A percentile compares a stretch with the other conserved stretches of the same genome.
Evolutionary conservation across 2,329 filamentous ascomycete species (phyloP).

Genomic region (Epichloe glyceriae): DNA sequence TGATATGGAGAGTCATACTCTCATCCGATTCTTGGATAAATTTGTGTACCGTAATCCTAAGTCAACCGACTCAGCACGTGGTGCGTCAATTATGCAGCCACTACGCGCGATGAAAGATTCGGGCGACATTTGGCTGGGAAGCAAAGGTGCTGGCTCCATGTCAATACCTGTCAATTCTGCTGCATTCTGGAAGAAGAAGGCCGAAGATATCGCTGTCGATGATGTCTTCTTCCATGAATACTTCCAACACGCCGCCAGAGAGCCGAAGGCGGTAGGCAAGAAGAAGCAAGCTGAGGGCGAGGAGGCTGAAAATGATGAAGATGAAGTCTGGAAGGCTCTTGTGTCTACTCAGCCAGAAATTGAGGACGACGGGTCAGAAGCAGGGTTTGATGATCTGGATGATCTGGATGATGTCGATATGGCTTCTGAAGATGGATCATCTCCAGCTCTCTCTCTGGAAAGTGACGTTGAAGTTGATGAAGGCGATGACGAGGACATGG

Average conservation of each 20-base stretch:
- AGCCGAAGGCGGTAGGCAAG: constrained; percentile 36
- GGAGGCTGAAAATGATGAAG: constrained; percentile 47
- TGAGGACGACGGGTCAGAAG: constrained; percentile 36
- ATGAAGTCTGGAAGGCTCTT: constrained; percentile 85
- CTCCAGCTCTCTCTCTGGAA: constrained; percentile 23
- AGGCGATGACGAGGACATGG: constrained; percentile 27
- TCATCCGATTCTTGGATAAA: constrained; percentile 92
- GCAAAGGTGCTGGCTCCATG: constrained; percentile 28
- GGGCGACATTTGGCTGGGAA: constrained; percentile 43
- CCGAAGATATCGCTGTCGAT: constrained; percentile 75
- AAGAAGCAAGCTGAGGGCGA: constrained; percentile 36
- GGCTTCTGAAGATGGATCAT: constrained; percentile 33
- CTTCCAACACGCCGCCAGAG: constrained; percentile 64
- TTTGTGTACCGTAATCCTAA: constrained; percentile 97
- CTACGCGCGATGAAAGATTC: constrained; percentile 42
- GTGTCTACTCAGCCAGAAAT: constrained; percentile 65
- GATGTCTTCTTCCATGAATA: constrained; percentile 98
- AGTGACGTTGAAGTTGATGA: constrained; percentile 32
- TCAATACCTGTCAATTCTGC: constrained; percentile 60
- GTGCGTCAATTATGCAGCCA: constrained; percentile 93
- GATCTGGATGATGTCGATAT: constrained; percentile 36
- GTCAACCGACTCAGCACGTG: constrained; percentile 51
- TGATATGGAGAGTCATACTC: constrained; percentile 76
- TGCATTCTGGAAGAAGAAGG: constrained; percentile 81
- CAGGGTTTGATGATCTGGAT: constrained; percentile 33